phyloP scores from a whole-genome alignment of 139 green algal genomes.

The Volvox africanus region DNA sequence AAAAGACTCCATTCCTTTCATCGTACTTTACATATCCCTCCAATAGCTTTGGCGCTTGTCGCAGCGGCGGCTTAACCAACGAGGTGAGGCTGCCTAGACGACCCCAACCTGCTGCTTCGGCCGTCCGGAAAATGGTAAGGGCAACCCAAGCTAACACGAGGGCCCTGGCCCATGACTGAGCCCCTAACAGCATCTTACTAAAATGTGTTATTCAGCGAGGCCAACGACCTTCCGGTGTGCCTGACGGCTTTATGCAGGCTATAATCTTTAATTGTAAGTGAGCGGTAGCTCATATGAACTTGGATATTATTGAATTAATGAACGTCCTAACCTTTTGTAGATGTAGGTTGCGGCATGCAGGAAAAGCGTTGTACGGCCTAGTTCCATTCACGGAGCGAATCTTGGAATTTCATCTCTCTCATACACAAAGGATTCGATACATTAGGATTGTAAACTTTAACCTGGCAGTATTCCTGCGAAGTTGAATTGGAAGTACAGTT shows the following conservation, averaged over 20 bases:
- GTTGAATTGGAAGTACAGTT: too few relatives aligned
- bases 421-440: too few relatives aligned
- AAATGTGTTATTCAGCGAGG: neutral
- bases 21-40: neutral
- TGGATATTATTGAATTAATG: too few relatives aligned
- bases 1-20: neutral
- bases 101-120: neutral
- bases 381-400: too few relatives aligned
- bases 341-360: too few relatives aligned
- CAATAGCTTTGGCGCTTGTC: neutral
- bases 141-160: neutral
- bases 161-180: neutral
- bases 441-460: too few relatives aligned
- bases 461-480: too few relatives aligned
- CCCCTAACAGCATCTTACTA: neutral
- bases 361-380: too few relatives aligned
- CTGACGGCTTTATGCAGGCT: neutral
- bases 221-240: neutral
- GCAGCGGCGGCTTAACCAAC: neutral
- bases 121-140: neutral
- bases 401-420: too few relatives aligned
- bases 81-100: neutral
- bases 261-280: too few relatives aligned
- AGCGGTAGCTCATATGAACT: too few relatives aligned
- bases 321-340: too few relatives aligned